These are phyloP conservation scores for Yueomyces sinensis DNA, from an alignment of 805 yeast genomes.

Conservation along the genomic window DNA sequence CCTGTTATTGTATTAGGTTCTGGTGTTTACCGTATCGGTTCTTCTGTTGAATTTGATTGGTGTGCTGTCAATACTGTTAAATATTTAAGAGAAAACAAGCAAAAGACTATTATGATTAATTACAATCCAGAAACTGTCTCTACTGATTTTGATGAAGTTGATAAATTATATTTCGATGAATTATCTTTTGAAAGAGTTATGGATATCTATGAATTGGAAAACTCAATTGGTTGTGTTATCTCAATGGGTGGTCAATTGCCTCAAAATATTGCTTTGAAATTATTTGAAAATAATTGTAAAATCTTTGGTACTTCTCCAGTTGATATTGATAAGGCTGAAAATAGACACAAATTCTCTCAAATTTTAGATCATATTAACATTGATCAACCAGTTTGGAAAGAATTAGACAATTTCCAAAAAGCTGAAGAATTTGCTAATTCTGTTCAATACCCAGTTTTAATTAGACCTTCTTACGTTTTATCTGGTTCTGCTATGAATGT, in stretches of 20 bases:
- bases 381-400: conserved; percentile 98
- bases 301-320: conserved; percentile 90
- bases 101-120: conserved; percentile 89
- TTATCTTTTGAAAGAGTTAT: conserved; percentile 88
- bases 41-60: conserved; percentile 98
- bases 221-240: conserved; percentile 81
- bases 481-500: conserved; percentile 99
- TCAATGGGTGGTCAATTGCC: conserved; percentile 98
- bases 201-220: conserved; percentile 92
- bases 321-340: conserved; percentile 95
- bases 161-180: conserved; percentile 92
- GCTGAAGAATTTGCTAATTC: conserved; percentile 75
- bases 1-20: conserved; percentile 95
- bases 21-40: conserved; percentile 98
- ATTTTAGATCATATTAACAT: conserved; percentile 85
- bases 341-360: conserved; percentile 93
- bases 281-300: conserved; percentile 72
- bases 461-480: conserved; percentile 92
- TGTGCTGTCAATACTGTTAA: conserved; percentile 97
- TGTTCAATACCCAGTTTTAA: conserved; percentile 91
- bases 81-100: conserved; percentile 76
- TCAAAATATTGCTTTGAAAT: conserved; percentile 82
- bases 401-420: conserved; percentile 71
- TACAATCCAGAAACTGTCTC: conserved; percentile 98
- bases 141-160: conserved; percentile 97